These are phyloP conservation scores for Alternaria gansuensis DNA, from an alignment of 2,329 filamentous ascomycete species.

Conservation along the genomic window DNA sequence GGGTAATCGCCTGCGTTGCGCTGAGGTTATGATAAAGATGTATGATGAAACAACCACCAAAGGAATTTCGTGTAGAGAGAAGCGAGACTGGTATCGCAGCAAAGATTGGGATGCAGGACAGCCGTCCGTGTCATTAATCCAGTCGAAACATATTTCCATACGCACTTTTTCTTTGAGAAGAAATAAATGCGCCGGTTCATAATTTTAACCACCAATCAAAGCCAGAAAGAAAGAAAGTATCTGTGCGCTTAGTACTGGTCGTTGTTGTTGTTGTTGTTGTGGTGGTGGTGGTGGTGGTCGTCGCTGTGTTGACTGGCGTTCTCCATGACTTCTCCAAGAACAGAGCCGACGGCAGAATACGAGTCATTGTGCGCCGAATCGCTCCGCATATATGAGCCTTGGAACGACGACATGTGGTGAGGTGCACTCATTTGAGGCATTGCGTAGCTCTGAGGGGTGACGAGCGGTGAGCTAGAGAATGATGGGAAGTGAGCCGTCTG, in stretches of 20 bases:
- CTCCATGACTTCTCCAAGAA: slow-evolving; percentile 51
- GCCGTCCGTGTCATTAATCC: slow-evolving; percentile 17
- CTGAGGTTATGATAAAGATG: slow-evolving; percentile 11
- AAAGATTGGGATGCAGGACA: slow-evolving; percentile 10
- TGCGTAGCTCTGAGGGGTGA: slow-evolving; percentile 47
- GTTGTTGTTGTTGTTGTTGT: slow-evolving; percentile 38
- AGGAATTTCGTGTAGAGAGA: slow-evolving; percentile 20
- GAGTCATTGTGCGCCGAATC: slow-evolving; percentile 48
- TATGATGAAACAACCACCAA: slow-evolving; percentile 38
- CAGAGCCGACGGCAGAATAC: slow-evolving; percentile 48
- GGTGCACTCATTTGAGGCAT: slow-evolving; percentile 54
- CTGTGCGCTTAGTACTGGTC: slow-evolving; percentile 32
- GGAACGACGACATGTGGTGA: slow-evolving; percentile 52
- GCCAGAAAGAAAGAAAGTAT: slow-evolving; percentile 11
- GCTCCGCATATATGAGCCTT: slow-evolving; percentile 51
- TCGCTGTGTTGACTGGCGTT: slow-evolving; percentile 47
- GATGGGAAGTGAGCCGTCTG: slow-evolving; percentile 54
- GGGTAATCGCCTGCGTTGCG: slow-evolving; percentile 14
- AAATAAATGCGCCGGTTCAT: slow-evolving; percentile 9
- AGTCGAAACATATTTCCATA: slow-evolving; percentile 24
- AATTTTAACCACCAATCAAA: slow-evolving; percentile 21
- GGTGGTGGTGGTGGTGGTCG: slow-evolving; percentile 25
- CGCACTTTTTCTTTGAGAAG: slow-evolving; percentile 14
- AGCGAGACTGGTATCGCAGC: slow-evolving; percentile 25
- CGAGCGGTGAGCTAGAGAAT: slow-evolving; percentile 53